These are phyloP conservation scores for Psilocybe mexicana DNA, from an alignment of 1,284 basidiomycete genomes.

Conservation along the genomic window DNA sequence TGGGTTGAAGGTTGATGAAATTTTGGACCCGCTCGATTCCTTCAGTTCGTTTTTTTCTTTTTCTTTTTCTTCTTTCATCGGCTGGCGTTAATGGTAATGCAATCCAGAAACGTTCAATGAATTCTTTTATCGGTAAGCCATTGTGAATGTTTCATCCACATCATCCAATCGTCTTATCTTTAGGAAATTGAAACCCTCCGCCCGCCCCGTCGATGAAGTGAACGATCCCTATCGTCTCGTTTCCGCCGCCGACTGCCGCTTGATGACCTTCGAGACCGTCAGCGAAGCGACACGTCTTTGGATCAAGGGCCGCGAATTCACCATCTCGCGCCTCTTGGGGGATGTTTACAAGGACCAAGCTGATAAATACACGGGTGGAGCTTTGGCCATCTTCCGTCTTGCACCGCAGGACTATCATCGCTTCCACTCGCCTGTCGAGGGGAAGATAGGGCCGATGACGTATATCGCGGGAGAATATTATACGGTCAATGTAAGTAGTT, in stretches of 20 bases:
- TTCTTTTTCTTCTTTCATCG: conserved; percentile 17
- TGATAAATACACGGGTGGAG: conserved; percentile 75
- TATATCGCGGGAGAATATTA: conserved; percentile 88
- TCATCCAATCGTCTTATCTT: conserved; percentile 42
- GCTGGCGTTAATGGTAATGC: background rate
- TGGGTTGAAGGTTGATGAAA: conserved; percentile 80
- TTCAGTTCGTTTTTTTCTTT: conserved; percentile 61
- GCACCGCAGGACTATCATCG: conserved; percentile 97
- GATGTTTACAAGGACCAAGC: conserved; percentile 70
- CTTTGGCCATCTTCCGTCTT: conserved; percentile 85
- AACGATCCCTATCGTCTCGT: conserved; percentile 80
- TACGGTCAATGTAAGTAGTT: conserved; percentile 76
- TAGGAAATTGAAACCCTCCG: conserved; percentile 81
- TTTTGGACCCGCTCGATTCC: conserved; percentile 78
- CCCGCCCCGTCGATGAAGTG: conserved; percentile 75
- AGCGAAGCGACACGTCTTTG: conserved; percentile 86
- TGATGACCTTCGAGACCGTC: conserved; percentile 91
- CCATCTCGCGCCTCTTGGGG: conserved; percentile 78
- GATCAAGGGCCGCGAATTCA: conserved; percentile 98
- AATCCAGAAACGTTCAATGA: conserved; percentile 82
- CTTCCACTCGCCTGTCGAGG: conserved; percentile 92
- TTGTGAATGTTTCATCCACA: background rate
- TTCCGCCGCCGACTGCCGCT: conserved; percentile 89
- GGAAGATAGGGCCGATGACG: conserved; percentile 78
- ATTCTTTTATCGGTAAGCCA: conserved; percentile 51